Evolutionary conservation across 345 rosid genomes (phyloP), one percentile per base, ranked within the genome.

Genomic region (Populus davidiana): DNA sequence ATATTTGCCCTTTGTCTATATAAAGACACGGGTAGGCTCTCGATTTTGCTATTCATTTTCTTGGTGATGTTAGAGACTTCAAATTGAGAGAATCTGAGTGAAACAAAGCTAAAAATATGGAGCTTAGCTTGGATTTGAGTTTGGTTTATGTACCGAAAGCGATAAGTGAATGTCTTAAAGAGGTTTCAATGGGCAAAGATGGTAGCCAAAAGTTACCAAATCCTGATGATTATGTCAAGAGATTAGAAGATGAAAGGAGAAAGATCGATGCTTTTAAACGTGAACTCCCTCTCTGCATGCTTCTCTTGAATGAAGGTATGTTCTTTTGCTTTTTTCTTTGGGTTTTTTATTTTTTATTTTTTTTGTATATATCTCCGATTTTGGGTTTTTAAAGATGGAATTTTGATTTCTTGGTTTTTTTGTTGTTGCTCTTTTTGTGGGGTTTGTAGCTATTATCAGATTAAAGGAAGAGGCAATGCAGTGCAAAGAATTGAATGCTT

Each of bases 221-320:
- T 77, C 86, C 91, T 44, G 83, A 85, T 72, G 88, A 85, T 54
- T 94, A 76, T 72, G 80, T 90, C 70, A 75, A 75, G 0, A 86
- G 83, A 79, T 85, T 94, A 68, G 91, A 91, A 78, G 90, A 88
- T 21, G 98, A 94, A 85, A 81, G 77, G 87, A 83, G 78, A 72
- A 94, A 94, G 82, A 90, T 94, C 61, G 91, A 83, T 63, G 93
- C 85, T 75, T 92, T 94, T 74, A 87, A 89, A 81, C 88, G 96
- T 8, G 96, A 94, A 66, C 92, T 92, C 9, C 97, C 98, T 81
- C 81, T 90, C 5, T 87, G 93, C 88, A 88, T 90, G 94, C 87
- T 91, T 75, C 88, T 94, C 38, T 74, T 91, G 38, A 88, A 77
- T 69, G 90, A 91, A 82, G 95, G 98, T 92, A 52, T 27, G 75